Conservation (phyloP, 169 alveolate genomes). For the Eimeria acervulina region DNA sequence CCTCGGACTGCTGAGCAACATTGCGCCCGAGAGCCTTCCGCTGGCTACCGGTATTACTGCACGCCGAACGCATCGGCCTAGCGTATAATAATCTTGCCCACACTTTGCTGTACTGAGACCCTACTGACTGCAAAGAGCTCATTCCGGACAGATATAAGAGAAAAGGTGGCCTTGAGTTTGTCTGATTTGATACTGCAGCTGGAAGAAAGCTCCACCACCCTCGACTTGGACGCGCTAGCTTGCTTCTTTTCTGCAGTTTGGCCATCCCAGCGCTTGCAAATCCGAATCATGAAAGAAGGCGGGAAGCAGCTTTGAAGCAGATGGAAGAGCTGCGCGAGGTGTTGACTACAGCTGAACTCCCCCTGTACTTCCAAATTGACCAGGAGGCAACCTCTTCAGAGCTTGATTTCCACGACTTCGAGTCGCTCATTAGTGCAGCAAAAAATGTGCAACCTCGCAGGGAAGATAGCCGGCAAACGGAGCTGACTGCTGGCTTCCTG, state of each 20-base stretch:
- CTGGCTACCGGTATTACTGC: constrained; percentile 56
- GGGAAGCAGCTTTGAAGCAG: constrained; percentile 43
- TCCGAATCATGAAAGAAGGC: constrained; percentile 1
- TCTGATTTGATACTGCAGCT: constrained; percentile 30
- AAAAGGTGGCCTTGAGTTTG: constrained; percentile 1
- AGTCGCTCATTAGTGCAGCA: constrained; percentile 19
- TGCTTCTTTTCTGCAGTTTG: constrained; percentile 46
- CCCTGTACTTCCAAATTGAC: constrained; percentile 58
- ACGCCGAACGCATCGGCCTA: neutral
- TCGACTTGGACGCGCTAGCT: constrained; percentile 54
- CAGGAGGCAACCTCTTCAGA: constrained; percentile 13
- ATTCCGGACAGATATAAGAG: neutral
- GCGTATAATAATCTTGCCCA: neutral
- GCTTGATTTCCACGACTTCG: constrained; percentile 28
- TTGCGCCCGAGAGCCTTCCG: constrained; percentile 56
- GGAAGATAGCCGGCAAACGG: constrained; percentile 1
- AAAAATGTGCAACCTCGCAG: constrained; percentile 1
- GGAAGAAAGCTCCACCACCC: constrained; percentile 44
- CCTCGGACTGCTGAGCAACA: constrained; percentile 60
- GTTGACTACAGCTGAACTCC: neutral
- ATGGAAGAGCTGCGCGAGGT: constrained; percentile 45
- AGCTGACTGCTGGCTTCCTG: constrained; percentile 59
- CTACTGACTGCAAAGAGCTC: neutral
- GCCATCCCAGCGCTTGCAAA: constrained; percentile 10
- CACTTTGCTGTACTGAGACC: neutral